Evolutionary conservation across 2,329 filamentous ascomycete species (phyloP).

Genomic region (Diplocarpon rosae): DNA sequence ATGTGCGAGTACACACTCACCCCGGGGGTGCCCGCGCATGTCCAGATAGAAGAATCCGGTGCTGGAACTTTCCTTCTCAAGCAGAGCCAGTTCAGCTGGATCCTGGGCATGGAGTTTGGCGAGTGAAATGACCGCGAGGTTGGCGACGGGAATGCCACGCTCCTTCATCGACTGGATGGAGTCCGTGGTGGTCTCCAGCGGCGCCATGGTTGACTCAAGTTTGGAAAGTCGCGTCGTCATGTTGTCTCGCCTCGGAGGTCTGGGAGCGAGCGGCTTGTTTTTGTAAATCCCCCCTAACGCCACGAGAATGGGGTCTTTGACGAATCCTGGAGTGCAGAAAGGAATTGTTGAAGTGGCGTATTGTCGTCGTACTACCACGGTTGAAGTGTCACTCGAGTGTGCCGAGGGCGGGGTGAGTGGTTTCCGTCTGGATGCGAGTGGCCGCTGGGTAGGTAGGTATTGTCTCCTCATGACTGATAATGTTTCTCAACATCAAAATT

Average conservation of each 20-base stretch:
- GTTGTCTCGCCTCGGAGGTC: background rate
- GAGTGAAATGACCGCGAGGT: constrained; percentile 11
- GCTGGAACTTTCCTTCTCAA: constrained; percentile 8
- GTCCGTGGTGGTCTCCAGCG: constrained; percentile 8
- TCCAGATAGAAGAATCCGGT: constrained; percentile 16
- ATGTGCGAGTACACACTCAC: constrained; percentile 9
- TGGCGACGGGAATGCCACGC: constrained; percentile 8
- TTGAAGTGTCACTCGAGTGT: too few species aligned
- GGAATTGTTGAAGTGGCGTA: too few species aligned
- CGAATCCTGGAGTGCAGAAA: too few species aligned
- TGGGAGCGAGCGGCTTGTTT: constrained; percentile 2
- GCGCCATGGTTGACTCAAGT: too few species aligned
- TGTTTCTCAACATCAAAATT: too few species aligned
- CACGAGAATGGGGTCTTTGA: background rate
- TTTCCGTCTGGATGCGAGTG: too few species aligned
- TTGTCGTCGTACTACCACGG: too few species aligned
- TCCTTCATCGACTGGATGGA: constrained; percentile 7
- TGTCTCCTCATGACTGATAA: too few species aligned
- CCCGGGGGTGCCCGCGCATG: constrained; percentile 9
- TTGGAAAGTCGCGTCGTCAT: background rate
- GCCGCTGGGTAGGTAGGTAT: too few species aligned
- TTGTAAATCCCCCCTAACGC: constrained; percentile 1
- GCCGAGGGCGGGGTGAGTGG: too few species aligned
- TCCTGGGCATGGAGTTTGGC: constrained; percentile 11
- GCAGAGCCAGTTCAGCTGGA: constrained; percentile 8